A percentile compares a stretch with the other conserved stretches of the same genome.
Conservation (phyloP, 768 basidiomycete species). For the Suillus lakei region DNA sequence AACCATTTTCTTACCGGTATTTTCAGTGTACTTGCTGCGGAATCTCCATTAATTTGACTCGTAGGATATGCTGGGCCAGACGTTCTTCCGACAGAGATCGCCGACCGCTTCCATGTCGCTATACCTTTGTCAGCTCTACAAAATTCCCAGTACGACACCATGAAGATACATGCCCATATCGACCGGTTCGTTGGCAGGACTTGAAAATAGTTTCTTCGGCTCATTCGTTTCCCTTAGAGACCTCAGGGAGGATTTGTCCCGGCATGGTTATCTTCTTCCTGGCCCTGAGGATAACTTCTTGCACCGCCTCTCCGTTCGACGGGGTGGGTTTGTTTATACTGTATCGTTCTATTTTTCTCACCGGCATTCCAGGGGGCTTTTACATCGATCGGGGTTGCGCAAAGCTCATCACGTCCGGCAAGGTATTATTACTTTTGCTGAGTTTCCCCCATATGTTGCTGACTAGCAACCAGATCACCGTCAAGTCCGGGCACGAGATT, state of each 20-base stretch:
- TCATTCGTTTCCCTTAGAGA: background rate
- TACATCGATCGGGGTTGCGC: slow-evolving; percentile 13
- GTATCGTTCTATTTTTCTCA: background rate
- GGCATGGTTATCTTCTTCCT: slow-evolving; percentile 9
- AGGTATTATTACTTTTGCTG: background rate
- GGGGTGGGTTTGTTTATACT: background rate
- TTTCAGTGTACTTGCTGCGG: background rate
- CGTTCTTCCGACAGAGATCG: slow-evolving; percentile 14
- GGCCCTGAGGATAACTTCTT: slow-evolving; percentile 5
- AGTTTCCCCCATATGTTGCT: background rate
- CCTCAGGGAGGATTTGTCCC: slow-evolving; percentile 5
- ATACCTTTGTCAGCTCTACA: slow-evolving; percentile 10
- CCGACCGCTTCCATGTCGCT: slow-evolving; percentile 16
- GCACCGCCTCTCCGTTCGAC: slow-evolving; percentile 11
- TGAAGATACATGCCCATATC: background rate
- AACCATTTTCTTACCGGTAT: slow-evolving; percentile 9
- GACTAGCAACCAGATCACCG: slow-evolving; percentile 1
- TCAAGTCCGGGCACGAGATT: slow-evolving; percentile 11
- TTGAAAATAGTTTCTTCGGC: background rate
- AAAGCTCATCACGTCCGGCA: slow-evolving; percentile 11
- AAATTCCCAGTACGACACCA: background rate
- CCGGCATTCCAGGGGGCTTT: slow-evolving; percentile 1
- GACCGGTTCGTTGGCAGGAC: slow-evolving; percentile 7
- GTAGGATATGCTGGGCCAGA: slow-evolving; percentile 14
- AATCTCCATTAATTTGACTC: background rate